Conservation (phyloP, 2,329 filamentous ascomycete species). For the Stemphylium beticola region DNA sequence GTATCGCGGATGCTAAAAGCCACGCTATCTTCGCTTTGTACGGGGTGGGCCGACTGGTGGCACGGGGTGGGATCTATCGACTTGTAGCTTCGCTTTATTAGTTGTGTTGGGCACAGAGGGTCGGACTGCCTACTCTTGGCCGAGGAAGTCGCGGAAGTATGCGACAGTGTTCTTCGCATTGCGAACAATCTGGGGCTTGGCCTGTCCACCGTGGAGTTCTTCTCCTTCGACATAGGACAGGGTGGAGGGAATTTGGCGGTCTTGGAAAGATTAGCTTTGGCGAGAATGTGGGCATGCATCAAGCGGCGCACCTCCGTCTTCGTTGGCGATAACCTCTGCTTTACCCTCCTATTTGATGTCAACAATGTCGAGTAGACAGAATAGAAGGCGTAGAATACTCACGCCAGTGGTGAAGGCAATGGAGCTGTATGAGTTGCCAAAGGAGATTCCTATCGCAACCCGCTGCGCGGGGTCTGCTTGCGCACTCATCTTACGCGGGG, state of each 20-base stretch:
- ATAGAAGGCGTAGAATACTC: conserved; percentile 29
- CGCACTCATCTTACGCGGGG: conserved; percentile 54
- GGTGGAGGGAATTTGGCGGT: conserved; percentile 94
- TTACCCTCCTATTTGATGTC: conserved; percentile 73
- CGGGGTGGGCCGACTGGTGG: conserved; percentile 90
- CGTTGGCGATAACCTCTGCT: conserved; percentile 97
- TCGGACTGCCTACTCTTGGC: conserved; percentile 74
- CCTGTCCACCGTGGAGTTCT: conserved; percentile 95
- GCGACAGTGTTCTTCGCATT: conserved; percentile 93
- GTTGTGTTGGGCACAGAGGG: conserved; percentile 3
- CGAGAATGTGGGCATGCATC: conserved; percentile 6
- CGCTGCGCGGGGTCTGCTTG: conserved; percentile 60
- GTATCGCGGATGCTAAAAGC: conserved; percentile 86
- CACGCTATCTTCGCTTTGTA: conserved; percentile 73
- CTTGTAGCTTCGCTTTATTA: conserved; percentile 70
- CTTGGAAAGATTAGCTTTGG: conserved; percentile 54
- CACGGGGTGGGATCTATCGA: conserved; percentile 94
- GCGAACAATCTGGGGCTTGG: conserved; percentile 89
- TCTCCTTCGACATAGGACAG: conserved; percentile 95
- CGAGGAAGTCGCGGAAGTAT: conserved; percentile 95
- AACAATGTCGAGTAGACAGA: neutral
- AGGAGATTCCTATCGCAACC: conserved; percentile 89
- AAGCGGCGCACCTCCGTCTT: conserved; percentile 79
- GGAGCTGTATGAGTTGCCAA: conserved; percentile 98
- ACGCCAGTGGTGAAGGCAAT: conserved; percentile 83